A percentile compares a stretch with the other conserved stretches of the same genome.
These are phyloP conservation scores for Striga asiatica DNA, from an alignment of 257 asterid genomes.

Conservation along the genomic window DNA sequence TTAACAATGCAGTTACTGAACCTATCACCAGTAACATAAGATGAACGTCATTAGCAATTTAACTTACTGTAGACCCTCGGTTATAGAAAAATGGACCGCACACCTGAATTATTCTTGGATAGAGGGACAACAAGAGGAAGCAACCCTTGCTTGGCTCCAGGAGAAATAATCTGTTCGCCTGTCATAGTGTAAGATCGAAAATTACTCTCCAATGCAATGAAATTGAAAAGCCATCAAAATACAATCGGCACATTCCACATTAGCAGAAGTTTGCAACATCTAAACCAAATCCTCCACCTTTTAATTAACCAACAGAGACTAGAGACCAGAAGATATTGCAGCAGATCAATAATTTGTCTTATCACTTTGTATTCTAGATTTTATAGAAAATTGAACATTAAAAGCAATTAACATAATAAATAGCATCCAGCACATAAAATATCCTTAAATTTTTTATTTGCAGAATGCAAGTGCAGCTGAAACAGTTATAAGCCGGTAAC, in stretches of 20 bases:
- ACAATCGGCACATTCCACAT: no score
- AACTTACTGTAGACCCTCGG: not conserved
- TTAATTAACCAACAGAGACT: no score
- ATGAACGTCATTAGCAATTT: not conserved
- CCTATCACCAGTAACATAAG: constrained; percentile 34
- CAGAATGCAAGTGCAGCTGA: no score
- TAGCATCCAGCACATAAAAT: not conserved
- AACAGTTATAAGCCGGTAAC: constrained; percentile 5
- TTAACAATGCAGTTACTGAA: constrained; percentile 70
- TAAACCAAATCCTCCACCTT: no score
- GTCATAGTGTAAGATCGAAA: not conserved
- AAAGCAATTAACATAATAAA: not conserved
- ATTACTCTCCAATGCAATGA: not conserved
- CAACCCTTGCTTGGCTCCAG: constrained; percentile 83
- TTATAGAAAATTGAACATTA: not conserved
- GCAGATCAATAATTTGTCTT: no score
- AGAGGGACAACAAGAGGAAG: constrained; percentile 88
- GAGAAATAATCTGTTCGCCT: constrained; percentile 80
- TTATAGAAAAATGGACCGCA: constrained; percentile 1
- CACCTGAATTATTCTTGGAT: constrained; percentile 62
- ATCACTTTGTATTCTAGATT: no score
- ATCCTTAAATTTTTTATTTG: not conserved
- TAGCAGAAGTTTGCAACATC: no score
- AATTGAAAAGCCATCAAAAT: not conserved
- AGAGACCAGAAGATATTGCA: no score